These are phyloP conservation scores for Chalaropsis thielavioides DNA, from an alignment of 2,329 filamentous ascomycete genomes.

Conservation along the genomic window DNA sequence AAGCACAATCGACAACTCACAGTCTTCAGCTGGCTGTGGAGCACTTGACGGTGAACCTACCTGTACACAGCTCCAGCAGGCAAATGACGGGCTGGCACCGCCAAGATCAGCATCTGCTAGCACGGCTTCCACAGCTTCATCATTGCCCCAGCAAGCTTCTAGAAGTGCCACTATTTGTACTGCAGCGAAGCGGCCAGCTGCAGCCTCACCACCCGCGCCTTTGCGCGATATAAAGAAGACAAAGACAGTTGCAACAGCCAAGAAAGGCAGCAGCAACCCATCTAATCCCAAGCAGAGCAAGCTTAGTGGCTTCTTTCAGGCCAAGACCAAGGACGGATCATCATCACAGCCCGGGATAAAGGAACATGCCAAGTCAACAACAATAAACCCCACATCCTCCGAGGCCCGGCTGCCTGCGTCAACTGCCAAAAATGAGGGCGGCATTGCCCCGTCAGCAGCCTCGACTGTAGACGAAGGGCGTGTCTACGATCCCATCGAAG, in stretches of 20 bases:
- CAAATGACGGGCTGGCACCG: background rate
- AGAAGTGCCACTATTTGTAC: background rate
- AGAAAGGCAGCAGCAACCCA: constrained; percentile 9
- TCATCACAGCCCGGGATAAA: background rate
- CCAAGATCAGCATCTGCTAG: background rate
- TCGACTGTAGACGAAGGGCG: background rate
- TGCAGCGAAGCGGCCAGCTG: constrained; percentile 8
- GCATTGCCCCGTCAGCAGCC: background rate
- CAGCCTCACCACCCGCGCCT: constrained; percentile 26
- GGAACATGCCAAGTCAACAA: background rate
- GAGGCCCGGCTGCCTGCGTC: background rate
- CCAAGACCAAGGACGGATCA: constrained; percentile 28
- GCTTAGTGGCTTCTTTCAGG: constrained; percentile 67
- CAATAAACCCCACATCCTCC: background rate
- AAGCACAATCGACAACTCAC: background rate
- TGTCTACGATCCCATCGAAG: constrained; percentile 52
- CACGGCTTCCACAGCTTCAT: no score
- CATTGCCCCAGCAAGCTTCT: background rate
- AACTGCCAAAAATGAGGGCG: background rate
- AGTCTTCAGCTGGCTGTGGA: background rate
- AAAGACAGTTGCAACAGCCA: constrained; percentile 21
- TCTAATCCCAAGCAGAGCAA: constrained; percentile 34
- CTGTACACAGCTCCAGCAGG: background rate
- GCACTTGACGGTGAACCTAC: background rate
- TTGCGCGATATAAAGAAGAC: constrained; percentile 14